A percentile compares a stretch with the other conserved stretches of the same genome.
Conservation (phyloP, 768 basidiomycete species). For the Hebeloma cylindrosporum region DNA sequence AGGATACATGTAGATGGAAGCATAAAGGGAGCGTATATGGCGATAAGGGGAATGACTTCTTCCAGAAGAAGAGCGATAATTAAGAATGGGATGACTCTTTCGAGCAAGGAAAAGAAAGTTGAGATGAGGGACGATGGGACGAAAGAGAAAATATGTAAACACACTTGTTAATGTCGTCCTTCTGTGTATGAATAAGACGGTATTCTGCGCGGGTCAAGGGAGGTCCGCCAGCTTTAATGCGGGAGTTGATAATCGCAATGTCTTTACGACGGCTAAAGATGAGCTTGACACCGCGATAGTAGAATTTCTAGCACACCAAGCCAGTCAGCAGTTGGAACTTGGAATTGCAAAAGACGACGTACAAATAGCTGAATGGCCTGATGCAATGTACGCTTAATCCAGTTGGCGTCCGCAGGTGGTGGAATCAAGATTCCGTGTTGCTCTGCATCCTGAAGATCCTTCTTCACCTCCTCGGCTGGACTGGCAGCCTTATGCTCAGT, state of each 20-base stretch:
- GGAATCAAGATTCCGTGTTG: constrained; percentile 68
- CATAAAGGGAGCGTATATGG: constrained; percentile 80
- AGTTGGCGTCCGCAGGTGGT: constrained; percentile 60
- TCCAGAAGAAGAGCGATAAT: constrained; percentile 73
- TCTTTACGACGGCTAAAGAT: constrained; percentile 63
- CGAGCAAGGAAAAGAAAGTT: constrained; percentile 12
- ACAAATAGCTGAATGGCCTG: constrained; percentile 49
- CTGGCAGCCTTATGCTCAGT: constrained; percentile 24
- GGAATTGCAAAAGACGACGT: constrained; percentile 11
- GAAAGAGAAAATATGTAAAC: constrained; percentile 22
- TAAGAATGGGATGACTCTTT: constrained; percentile 77
- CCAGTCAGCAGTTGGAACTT: neutral
- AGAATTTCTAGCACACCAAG: constrained; percentile 65
- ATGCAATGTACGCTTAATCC: constrained; percentile 50
- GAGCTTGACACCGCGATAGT: constrained; percentile 72
- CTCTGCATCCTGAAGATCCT: constrained; percentile 65
- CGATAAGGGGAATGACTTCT: constrained; percentile 80
- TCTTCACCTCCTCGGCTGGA: constrained; percentile 53
- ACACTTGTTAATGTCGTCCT: constrained; percentile 71
- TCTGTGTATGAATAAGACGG: constrained; percentile 66
- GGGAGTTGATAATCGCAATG: constrained; percentile 50
- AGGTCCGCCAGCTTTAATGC: constrained; percentile 58
- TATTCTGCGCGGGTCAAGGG: constrained; percentile 67
- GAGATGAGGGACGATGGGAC: neutral
- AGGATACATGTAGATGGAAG: constrained; percentile 87